A percentile compares a stretch with the other conserved stretches of the same genome.
Conservation (phyloP, 2,329 filamentous ascomycete genomes). For the Aquanectria penicillioides region DNA sequence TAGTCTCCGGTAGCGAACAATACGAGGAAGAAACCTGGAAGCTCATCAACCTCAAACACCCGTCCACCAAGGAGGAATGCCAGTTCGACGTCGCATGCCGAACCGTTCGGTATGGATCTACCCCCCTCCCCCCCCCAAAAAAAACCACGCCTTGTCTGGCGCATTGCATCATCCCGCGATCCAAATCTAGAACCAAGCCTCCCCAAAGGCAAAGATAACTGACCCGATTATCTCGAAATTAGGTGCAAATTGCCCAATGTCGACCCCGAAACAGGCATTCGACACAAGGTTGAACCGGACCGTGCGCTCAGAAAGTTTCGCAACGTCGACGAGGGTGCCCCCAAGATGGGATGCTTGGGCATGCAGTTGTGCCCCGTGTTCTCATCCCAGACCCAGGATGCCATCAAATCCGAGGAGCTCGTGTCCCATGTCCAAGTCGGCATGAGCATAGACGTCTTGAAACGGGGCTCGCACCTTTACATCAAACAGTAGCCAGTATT, state of each 20-base stretch:
- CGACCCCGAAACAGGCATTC: slow-evolving; percentile 67
- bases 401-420: slow-evolving; percentile 39
- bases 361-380: slow-evolving; percentile 73
- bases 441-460: slow-evolving; percentile 62
- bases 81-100: slow-evolving; percentile 69
- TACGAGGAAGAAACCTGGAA: slow-evolving; percentile 80
- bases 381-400: too few relatives aligned
- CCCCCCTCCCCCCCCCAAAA: too few relatives aligned
- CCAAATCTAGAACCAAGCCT: not conserved
- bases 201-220: slow-evolving; percentile 11
- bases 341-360: slow-evolving; percentile 66
- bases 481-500: slow-evolving; percentile 31
- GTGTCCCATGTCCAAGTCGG: slow-evolving; percentile 64
- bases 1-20: slow-evolving; percentile 69
- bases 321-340: slow-evolving; percentile 69
- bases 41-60: slow-evolving; percentile 62
- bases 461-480: slow-evolving; percentile 58
- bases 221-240: not conserved
- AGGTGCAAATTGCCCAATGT: slow-evolving; percentile 78
- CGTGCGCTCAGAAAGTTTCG: slow-evolving; percentile 66
- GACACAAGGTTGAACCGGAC: slow-evolving; percentile 66
- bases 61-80: slow-evolving; percentile 32
- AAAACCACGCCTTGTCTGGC: too few relatives aligned
- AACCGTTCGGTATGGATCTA: slow-evolving; percentile 70
- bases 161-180: slow-evolving; percentile 5